Percentiles rank a stretch among this genome's conserved stretches.
These are phyloP conservation scores for Claviceps citrina DNA, from an alignment of 2,329 filamentous ascomycete species.

Conservation along the genomic window DNA sequence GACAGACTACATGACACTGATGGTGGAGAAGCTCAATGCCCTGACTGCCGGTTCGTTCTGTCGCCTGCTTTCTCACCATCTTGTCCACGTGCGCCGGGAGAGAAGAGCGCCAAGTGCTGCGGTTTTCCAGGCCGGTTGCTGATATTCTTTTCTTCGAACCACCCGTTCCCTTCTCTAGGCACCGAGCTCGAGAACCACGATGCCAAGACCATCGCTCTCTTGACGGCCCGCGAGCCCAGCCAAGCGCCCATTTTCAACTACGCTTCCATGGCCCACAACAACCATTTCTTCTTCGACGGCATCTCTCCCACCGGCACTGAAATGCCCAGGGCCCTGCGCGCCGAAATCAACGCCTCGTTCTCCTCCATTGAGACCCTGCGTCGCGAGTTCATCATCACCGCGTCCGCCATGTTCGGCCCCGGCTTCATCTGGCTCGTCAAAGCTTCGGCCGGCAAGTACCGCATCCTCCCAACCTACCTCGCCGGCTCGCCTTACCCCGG, in stretches of 20 bases:
- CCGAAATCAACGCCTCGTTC: constrained; percentile 54
- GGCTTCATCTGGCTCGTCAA: constrained; percentile 93
- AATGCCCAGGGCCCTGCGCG: constrained; percentile 41
- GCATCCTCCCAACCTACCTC: constrained; percentile 76
- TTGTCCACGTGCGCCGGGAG: neutral
- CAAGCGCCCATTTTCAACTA: constrained; percentile 81
- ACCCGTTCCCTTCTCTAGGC: constrained; percentile 27
- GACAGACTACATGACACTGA: constrained; percentile 62
- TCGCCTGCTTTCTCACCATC: too few relatives aligned
- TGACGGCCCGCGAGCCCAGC: constrained; percentile 63
- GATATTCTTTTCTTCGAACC: neutral
- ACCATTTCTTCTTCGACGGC: constrained; percentile 61
- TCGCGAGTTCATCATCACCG: constrained; percentile 64
- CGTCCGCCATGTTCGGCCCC: constrained; percentile 84
- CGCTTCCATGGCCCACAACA: constrained; percentile 93
- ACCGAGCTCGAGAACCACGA: constrained; percentile 46
- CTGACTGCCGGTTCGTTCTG: constrained; percentile 52
- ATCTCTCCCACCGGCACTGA: constrained; percentile 26
- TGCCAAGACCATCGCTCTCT: constrained; percentile 53
- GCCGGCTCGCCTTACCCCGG: constrained; percentile 77
- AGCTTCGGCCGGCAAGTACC: constrained; percentile 32
- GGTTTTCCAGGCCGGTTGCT: neutral
- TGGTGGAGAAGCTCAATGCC: constrained; percentile 62
- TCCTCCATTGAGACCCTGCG: constrained; percentile 70
- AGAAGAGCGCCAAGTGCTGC: neutral